Evolutionary conservation across 495 filamentous ascomycete genomes (phyloP).

Genomic region (Rhizodiscina lignyota): DNA sequence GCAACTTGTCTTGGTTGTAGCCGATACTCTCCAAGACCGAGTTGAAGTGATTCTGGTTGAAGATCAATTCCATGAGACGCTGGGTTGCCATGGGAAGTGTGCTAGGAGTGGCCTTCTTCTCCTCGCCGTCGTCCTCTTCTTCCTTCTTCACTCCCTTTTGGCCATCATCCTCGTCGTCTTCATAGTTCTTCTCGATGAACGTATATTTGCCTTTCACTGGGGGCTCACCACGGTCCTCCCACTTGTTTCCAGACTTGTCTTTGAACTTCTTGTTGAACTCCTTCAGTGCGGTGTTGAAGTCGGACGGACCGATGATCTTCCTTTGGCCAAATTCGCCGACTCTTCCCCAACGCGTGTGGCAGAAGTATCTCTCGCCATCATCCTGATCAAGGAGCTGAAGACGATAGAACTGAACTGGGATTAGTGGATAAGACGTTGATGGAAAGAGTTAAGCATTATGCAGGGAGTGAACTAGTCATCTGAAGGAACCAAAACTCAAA

Average conservation of each 20-base stretch:
- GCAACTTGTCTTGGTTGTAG: constrained; percentile 64
- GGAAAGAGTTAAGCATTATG: too few species aligned
- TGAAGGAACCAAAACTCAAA: too few species aligned
- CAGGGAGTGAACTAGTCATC: too few species aligned
- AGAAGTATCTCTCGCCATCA: constrained; percentile 21
- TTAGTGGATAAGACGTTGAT: too few species aligned
- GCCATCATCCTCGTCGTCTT: constrained; percentile 46
- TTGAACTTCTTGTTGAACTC: constrained; percentile 63
- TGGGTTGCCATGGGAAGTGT: constrained; percentile 3
- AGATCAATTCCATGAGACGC: constrained; percentile 59
- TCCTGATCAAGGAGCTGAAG: constrained; percentile 14
- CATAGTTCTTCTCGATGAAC: constrained; percentile 56
- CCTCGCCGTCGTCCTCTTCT: constrained; percentile 14
- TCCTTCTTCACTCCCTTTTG: too few species aligned
- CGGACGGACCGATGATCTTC: constrained; percentile 25
- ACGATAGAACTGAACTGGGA: neutral
- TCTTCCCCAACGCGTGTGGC: constrained; percentile 64
- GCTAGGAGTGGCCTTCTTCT: constrained; percentile 14
- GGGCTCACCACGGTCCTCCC: constrained; percentile 41
- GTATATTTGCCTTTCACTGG: constrained; percentile 56
- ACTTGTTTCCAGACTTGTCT: constrained; percentile 53
- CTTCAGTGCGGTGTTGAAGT: constrained; percentile 27
- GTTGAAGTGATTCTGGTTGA: constrained; percentile 56
- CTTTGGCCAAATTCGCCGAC: constrained; percentile 57
- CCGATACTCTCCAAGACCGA: constrained; percentile 47